These are phyloP conservation scores for Paecilomyces variotii DNA, from an alignment of 2,329 filamentous ascomycete genomes.

Conservation along the genomic window DNA sequence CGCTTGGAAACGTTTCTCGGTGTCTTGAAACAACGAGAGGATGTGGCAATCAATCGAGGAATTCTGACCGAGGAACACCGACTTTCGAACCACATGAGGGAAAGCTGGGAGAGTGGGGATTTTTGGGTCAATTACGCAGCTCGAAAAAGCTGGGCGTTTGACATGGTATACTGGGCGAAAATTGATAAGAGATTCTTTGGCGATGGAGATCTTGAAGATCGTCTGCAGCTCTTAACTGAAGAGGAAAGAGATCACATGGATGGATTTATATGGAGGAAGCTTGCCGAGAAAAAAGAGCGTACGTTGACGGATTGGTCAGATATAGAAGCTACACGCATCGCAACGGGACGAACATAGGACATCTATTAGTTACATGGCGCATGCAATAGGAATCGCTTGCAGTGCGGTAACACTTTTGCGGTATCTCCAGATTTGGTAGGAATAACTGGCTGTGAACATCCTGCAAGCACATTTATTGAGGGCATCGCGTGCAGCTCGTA, in stretches of 20 bases:
- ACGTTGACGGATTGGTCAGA: not conserved
- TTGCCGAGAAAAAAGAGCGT: slow-evolving; percentile 4
- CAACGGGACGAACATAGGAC: no score
- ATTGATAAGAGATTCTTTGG: slow-evolving; percentile 19
- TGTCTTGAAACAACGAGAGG: slow-evolving; percentile 1
- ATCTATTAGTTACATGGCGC: no score
- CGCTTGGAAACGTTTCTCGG: slow-evolving; percentile 9
- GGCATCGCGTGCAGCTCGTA: no score
- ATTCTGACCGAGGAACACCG: slow-evolving; percentile 3
- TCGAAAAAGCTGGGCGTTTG: slow-evolving; percentile 16
- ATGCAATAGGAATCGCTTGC: no score
- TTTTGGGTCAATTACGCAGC: slow-evolving; percentile 17
- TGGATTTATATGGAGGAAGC: slow-evolving; percentile 11
- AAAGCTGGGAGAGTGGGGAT: slow-evolving; percentile 11
- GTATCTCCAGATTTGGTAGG: no score
- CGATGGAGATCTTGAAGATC: slow-evolving; percentile 8
- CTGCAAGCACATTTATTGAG: no score
- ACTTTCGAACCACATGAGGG: slow-evolving; percentile 9
- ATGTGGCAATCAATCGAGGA: slow-evolving; percentile 4
- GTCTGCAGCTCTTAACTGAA: slow-evolving; percentile 9
- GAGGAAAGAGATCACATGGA: slow-evolving; percentile 12
- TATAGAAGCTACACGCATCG: no score
- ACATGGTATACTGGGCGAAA: slow-evolving; percentile 16
- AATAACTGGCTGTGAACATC: no score
- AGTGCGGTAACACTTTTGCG: no score